These are phyloP conservation scores for Chlamydomonas incerta DNA, from an alignment of 139 green algal genomes.

Conservation along the genomic window DNA sequence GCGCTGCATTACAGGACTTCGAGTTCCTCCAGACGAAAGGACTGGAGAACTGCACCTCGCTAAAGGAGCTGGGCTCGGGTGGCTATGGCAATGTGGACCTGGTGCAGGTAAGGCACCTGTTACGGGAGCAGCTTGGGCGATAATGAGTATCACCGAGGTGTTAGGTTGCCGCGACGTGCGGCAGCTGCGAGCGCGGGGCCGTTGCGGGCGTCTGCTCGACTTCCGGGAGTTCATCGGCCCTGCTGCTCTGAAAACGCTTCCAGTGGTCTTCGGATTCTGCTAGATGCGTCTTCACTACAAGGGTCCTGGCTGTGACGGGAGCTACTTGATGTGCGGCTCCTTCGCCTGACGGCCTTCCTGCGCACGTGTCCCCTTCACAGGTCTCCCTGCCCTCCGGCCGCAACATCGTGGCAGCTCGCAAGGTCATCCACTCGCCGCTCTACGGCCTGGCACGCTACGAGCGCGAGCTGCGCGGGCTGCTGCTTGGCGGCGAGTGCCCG, in stretches of 20 bases:
- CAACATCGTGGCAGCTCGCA: constrained; percentile 18
- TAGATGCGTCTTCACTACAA: too few relatives aligned
- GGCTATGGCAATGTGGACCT: constrained; percentile 33
- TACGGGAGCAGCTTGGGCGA: too few relatives aligned
- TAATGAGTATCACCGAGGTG: too few relatives aligned
- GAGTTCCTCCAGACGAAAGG: constrained; percentile 12
- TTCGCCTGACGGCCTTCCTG: too few relatives aligned
- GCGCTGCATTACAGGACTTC: constrained; percentile 2
- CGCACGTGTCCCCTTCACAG: neutral
- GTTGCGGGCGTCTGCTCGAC: too few relatives aligned
- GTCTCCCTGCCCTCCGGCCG: constrained; percentile 22
- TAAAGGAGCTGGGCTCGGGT: constrained; percentile 32
- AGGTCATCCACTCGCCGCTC: constrained; percentile 35
- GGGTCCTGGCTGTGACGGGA: too few relatives aligned
- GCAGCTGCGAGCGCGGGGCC: neutral
- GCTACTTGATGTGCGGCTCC: too few relatives aligned
- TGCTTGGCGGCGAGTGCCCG: constrained; percentile 25
- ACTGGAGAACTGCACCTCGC: constrained; percentile 7
- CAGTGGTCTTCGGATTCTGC: too few relatives aligned
- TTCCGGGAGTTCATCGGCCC: neutral
- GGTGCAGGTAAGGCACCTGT: constrained; percentile 22
- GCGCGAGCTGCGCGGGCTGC: constrained; percentile 26
- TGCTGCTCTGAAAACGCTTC: neutral
- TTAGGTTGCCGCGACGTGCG: too few relatives aligned
- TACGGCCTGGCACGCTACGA: constrained; percentile 33